phyloP scores from a whole-genome alignment of 257 asterid genomes.

The Leonotis leonurus region DNA sequence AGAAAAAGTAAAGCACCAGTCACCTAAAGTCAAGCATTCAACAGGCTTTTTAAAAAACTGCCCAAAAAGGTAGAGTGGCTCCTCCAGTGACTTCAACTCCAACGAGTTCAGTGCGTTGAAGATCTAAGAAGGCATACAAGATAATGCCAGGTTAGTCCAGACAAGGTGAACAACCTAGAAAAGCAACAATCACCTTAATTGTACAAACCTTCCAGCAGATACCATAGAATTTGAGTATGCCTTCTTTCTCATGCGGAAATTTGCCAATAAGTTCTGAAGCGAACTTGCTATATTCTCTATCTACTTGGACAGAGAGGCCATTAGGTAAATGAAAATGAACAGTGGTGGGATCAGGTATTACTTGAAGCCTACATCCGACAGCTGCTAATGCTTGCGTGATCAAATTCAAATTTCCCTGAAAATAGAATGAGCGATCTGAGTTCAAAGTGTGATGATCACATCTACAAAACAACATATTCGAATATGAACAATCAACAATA shows the following conservation, averaged over 20 bases:
- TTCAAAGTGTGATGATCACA: background rate
- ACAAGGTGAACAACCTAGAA: constrained; percentile 16
- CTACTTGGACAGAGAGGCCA: constrained; percentile 75
- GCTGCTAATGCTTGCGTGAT: constrained; percentile 94
- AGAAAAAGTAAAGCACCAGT: background rate
- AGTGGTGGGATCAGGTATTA: constrained; percentile 94
- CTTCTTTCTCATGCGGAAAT: constrained; percentile 88
- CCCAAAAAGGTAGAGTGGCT: constrained; percentile 84
- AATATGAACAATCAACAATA: background rate
- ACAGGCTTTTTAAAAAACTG: constrained; percentile 89
- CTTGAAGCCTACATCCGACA: constrained; percentile 79
- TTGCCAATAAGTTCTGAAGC: constrained; percentile 62
- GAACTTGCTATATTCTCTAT: constrained; percentile 70
- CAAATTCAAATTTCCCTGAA: constrained; percentile 90
- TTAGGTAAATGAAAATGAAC: constrained; percentile 92
- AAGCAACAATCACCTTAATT: constrained; percentile 40
- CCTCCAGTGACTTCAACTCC: constrained; percentile 94
- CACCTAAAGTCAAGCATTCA: constrained; percentile 94
- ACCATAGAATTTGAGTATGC: constrained; percentile 74
- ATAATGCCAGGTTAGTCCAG: constrained; percentile 19
- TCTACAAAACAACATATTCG: background rate
- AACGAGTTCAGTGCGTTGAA: constrained; percentile 89
- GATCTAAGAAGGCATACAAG: constrained; percentile 46
- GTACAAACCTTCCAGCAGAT: constrained; percentile 96
- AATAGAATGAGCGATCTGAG: background rate